phyloP scores from a whole-genome alignment of 805 yeast genomes.

The Starmerella geochares region DNA sequence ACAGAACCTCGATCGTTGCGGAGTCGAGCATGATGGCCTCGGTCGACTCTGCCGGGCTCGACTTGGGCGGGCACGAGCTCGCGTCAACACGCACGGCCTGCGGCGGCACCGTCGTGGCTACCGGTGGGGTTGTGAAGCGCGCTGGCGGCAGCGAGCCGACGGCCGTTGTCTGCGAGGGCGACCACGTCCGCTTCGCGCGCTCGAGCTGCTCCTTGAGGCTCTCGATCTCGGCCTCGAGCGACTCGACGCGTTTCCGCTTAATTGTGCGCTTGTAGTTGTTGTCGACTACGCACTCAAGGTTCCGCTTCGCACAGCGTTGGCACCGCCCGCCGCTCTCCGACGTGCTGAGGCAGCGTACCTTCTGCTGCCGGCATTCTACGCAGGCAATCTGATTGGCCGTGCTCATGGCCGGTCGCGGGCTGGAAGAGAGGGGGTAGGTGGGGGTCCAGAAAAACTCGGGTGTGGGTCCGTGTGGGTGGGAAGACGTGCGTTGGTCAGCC shows the following conservation, averaged over 20 bases:
- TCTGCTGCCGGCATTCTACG: constrained; percentile 92
- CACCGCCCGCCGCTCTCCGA: constrained; percentile 65
- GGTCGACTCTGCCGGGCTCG: constrained; percentile 30
- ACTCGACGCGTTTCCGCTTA: constrained; percentile 47
- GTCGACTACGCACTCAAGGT: constrained; percentile 59
- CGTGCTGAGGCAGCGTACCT: constrained; percentile 33
- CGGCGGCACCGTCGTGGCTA: neutral
- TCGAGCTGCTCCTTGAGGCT: neutral
- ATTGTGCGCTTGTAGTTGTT: constrained; percentile 80
- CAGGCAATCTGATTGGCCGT: constrained; percentile 46
- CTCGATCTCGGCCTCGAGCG: constrained; percentile 57
- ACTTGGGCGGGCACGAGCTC: constrained; percentile 51
- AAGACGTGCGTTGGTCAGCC: constrained; percentile 2
- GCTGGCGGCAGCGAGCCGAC: constrained; percentile 12
- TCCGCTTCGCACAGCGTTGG: constrained; percentile 64
- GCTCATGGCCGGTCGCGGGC: neutral
- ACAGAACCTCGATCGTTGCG: constrained; percentile 52
- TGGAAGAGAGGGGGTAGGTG: neutral
- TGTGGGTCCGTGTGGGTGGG: neutral
- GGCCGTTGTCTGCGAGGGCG: constrained; percentile 3
- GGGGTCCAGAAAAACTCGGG: neutral
- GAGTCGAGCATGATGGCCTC: constrained; percentile 58
- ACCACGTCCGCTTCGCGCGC: constrained; percentile 7
- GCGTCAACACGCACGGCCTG: constrained; percentile 11
- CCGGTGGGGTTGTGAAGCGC: constrained; percentile 8